Base-by-base conservation (phyloP, 768 basidiomycete species). In the Leccinum variicolor region DNA sequence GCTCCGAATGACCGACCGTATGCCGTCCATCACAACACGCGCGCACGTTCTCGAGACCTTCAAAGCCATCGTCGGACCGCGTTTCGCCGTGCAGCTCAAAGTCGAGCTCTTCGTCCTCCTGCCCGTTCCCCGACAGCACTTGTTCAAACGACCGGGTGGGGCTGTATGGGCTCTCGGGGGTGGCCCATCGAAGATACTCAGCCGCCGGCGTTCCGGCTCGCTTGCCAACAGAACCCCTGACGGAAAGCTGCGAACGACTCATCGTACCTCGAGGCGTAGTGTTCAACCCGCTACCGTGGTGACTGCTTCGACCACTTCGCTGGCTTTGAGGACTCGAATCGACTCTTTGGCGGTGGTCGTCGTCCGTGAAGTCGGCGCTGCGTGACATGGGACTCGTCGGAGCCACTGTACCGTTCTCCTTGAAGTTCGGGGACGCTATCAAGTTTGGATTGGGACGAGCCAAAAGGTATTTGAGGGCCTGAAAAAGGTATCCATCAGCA, bases 41-140 rank as follows among this genome's bases (percentile, higher is more conserved):
- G 23, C 96, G 83, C 21, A 98, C 94, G 66, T 98, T 98, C 76
- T 98, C 95, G 54, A 98, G 72, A 0, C 94, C 94, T 66, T 98
- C 95, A 69, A 84, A 98, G 4, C 85, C 92, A 29, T 86, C 86
- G 62, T 92, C 90, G 13, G 85, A 88, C 61, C 82, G 70, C 21
- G 79, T 79, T 19, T 85, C 88, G 19, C 84, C 90, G 64, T 94
- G 87, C 31, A 94, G 76, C 74, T 95, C 92, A 66, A 95, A 91
- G 65, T 91, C 90, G 1, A 90, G 75, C 21, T 87, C 90, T 3
- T 85, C 85, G 0, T 84, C 81, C 14, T 85, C 82, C 19, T 73
- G 66, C 69, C 25, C 64, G 64, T 62, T 66, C 3, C 55, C 50
- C 25, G 59, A 59, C 47, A 26, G 61, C 65, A 84, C 79, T 55